These are phyloP conservation scores for Phytophthora cryptogea DNA, from an alignment of 352 stramenopile species.

Conservation along the genomic window DNA sequence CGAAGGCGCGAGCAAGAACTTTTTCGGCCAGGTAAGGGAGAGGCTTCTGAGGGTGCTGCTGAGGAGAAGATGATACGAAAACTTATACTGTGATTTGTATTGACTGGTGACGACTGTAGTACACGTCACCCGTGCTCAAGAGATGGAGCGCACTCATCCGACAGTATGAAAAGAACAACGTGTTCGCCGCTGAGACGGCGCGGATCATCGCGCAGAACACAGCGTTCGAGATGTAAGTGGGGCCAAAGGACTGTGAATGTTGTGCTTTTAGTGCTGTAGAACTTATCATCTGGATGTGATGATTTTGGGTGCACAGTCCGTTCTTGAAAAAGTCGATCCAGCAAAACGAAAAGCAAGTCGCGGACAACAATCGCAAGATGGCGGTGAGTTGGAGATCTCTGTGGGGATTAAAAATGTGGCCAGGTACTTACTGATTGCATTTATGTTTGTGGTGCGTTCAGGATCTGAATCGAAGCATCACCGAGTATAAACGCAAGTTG, in stretches of 20 bases:
- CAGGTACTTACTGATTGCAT: conserved; percentile 5
- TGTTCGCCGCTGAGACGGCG: conserved; percentile 75
- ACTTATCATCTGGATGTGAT: conserved; percentile 2
- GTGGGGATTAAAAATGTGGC: neutral
- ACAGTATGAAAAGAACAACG: conserved; percentile 81
- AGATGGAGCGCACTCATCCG: conserved; percentile 68
- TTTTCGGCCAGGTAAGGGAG: conserved; percentile 66
- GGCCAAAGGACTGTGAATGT: neutral
- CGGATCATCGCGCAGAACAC: conserved; percentile 79
- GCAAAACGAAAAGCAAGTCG: conserved; percentile 82
- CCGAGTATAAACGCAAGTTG: conserved; percentile 74
- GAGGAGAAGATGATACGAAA: conserved; percentile 1
- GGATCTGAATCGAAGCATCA: conserved; percentile 73
- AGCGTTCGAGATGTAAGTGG: conserved; percentile 72
- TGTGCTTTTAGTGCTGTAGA: neutral
- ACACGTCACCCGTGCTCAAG: conserved; percentile 76
- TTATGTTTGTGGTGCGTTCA: conserved; percentile 16
- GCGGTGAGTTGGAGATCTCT: conserved; percentile 36
- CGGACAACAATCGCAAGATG: conserved; percentile 82
- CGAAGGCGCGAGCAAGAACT: conserved; percentile 67
- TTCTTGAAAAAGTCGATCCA: conserved; percentile 79
- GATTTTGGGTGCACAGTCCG: conserved; percentile 42
- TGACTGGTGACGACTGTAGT: conserved; percentile 36
- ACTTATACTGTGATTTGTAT: neutral
- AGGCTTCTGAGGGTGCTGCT: neutral